Percentiles rank a stretch among this genome's conserved stretches.
phyloP scores from a whole-genome alignment of 2,329 filamentous ascomycete species.

The Geosmithia flava region DNA sequence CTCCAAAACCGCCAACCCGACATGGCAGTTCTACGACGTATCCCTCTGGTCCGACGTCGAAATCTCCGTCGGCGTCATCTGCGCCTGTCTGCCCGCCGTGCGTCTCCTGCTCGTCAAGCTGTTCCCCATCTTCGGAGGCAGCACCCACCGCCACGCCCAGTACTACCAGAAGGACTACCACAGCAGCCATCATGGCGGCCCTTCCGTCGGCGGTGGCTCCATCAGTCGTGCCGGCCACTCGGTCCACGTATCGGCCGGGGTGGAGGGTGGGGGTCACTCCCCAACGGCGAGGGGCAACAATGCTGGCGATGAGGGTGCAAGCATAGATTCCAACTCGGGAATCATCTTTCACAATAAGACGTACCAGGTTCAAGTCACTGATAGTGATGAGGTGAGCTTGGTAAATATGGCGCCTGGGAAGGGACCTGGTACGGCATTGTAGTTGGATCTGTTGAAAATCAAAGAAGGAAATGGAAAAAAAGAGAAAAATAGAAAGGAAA shows the following conservation, averaged over 20 bases:
- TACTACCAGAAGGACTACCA: neutral
- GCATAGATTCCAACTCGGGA: neutral
- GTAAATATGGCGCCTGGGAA: neutral
- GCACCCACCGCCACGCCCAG: neutral
- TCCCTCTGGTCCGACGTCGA: constrained; percentile 11
- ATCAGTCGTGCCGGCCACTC: neutral
- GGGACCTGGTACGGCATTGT: neutral
- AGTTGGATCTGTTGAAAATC: neutral
- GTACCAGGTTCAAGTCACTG: neutral
- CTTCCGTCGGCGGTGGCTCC: neutral
- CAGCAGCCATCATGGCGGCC: neutral
- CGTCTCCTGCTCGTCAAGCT: constrained; percentile 8
- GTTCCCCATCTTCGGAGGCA: neutral
- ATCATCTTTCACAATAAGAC: neutral
- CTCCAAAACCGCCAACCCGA: constrained; percentile 5
- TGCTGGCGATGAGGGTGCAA: neutral
- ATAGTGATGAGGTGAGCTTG: neutral
- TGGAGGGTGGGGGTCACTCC: neutral
- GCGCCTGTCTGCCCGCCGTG: constrained; percentile 11
- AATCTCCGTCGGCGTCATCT: constrained; percentile 11
- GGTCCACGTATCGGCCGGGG: neutral
- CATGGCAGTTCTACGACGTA: constrained; percentile 8
- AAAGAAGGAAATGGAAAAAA: neutral
- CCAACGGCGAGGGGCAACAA: neutral
- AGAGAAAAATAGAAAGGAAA: too few relatives aligned